These are phyloP conservation scores for Plasmodium adleri DNA, from an alignment of 169 alveolate genomes.

Conservation along the genomic window DNA sequence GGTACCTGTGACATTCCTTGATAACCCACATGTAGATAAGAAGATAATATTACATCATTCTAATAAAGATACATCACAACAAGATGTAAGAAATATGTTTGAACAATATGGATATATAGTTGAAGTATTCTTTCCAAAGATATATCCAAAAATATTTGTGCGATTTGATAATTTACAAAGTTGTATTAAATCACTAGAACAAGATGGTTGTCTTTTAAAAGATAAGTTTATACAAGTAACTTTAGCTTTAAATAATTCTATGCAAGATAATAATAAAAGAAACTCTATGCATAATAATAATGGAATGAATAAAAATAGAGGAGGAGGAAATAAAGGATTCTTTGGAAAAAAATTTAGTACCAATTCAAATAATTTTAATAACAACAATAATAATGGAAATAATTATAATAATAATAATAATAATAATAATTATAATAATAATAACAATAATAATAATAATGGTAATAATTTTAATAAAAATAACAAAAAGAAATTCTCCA, in stretches of 20 bases:
- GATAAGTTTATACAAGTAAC: slow-evolving; percentile 26
- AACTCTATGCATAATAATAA: slow-evolving; percentile 13
- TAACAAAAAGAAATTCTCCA: not conserved
- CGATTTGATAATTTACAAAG: slow-evolving; percentile 21
- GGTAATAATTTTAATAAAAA: not conserved
- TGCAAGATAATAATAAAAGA: not conserved
- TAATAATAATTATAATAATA: slow-evolving; percentile 5
- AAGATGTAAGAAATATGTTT: slow-evolving; percentile 2
- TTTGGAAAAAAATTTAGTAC: slow-evolving; percentile 14
- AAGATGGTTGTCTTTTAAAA: slow-evolving; percentile 27
- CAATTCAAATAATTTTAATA: not conserved
- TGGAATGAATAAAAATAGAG: slow-evolving; percentile 9
- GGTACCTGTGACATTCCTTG: slow-evolving; percentile 25
- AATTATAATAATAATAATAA: not conserved
- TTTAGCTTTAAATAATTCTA: not conserved
- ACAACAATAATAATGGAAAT: slow-evolving; percentile 11
- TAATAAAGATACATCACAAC: slow-evolving; percentile 4
- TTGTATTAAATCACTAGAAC: slow-evolving; percentile 40
- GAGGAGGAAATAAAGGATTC: not conserved
- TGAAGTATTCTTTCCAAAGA: not conserved
- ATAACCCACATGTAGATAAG: slow-evolving; percentile 1
- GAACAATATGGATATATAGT: slow-evolving; percentile 30
- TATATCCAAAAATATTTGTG: slow-evolving; percentile 5
- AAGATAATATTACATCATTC: slow-evolving; percentile 2
- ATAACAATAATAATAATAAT: not conserved